Percentiles rank a stretch among this genome's conserved stretches.
Conservation (phyloP, 164 flowering plant genomes). For the Tetrastigma voinierianum region DNA sequence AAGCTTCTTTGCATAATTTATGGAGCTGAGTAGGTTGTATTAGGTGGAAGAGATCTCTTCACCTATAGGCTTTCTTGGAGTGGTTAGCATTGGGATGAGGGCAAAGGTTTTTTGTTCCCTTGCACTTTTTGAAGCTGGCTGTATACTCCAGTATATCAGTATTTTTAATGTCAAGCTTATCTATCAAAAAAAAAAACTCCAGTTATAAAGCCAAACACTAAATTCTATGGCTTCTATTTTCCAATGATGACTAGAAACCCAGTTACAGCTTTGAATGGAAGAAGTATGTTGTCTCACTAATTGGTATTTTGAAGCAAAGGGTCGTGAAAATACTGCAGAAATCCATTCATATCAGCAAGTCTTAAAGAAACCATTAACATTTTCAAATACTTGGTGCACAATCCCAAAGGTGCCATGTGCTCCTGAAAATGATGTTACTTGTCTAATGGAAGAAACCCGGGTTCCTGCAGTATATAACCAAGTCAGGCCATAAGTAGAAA, state of each 20-base stretch:
- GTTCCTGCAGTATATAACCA: conserved; percentile 53
- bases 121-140: no score
- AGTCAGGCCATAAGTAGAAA: neutral
- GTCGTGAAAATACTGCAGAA: neutral
- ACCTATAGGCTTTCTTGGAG: no score
- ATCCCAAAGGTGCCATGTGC: conserved; percentile 81
- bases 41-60: no score
- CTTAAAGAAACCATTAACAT: neutral
- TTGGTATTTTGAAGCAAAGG: neutral
- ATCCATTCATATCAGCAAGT: neutral
- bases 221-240: no score
- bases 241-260: neutral
- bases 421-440: conserved; percentile 68
- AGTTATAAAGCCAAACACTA: no score
- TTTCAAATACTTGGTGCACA: conserved; percentile 78
- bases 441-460: conserved; percentile 80
- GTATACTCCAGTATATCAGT: no score
- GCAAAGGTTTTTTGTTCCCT: no score
- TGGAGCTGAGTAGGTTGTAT: no score
- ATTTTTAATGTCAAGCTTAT: no score
- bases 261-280: neutral
- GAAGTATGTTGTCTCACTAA: neutral
- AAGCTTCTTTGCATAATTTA: no score
- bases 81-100: no score
- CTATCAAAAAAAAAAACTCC: no score